A percentile compares a stretch with the other conserved stretches of the same genome.
Evolutionary conservation across 768 basidiomycete species (phyloP).

Genomic region (Steccherinum ochraceum): DNA sequence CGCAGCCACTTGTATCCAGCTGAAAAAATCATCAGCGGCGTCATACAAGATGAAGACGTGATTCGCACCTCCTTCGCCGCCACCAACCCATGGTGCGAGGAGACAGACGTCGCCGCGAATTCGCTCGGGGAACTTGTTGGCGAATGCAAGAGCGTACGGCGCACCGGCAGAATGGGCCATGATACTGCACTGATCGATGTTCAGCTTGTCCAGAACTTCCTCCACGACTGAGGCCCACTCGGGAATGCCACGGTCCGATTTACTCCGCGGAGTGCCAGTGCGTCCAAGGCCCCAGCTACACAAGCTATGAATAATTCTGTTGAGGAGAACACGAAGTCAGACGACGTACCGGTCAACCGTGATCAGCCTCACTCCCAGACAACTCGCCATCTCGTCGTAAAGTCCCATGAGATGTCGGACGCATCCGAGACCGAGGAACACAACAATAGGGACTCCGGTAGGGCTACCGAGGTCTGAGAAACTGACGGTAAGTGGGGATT

Average conservation of each 20-base stretch:
- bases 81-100: constrained; percentile 95
- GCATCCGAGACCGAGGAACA: constrained; percentile 91
- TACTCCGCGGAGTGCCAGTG: constrained; percentile 61
- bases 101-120: constrained; percentile 82
- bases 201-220: constrained; percentile 79
- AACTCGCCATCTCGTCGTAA: constrained; percentile 94
- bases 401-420: constrained; percentile 93
- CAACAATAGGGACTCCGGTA: constrained; percentile 80
- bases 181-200: constrained; percentile 75
- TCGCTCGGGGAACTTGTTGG: constrained; percentile 66
- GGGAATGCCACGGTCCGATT: constrained; percentile 70
- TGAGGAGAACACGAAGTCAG: not conserved
- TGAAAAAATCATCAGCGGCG: constrained; percentile 23
- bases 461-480: constrained; percentile 88
- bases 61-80: constrained; percentile 74
- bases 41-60: not conserved
- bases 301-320: not conserved
- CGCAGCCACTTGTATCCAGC: constrained; percentile 95
- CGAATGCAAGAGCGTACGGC: constrained; percentile 88
- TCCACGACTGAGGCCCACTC: constrained; percentile 91
- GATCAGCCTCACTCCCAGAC: constrained; percentile 80
- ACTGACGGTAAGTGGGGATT: constrained; percentile 75
- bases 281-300: constrained; percentile 87
- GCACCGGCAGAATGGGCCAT: constrained; percentile 96
- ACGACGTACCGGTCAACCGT: constrained; percentile 79